Evolutionary conservation across 192 early-diverging fungal species (phyloP).

Genomic region (Coemansia sp.): DNA sequence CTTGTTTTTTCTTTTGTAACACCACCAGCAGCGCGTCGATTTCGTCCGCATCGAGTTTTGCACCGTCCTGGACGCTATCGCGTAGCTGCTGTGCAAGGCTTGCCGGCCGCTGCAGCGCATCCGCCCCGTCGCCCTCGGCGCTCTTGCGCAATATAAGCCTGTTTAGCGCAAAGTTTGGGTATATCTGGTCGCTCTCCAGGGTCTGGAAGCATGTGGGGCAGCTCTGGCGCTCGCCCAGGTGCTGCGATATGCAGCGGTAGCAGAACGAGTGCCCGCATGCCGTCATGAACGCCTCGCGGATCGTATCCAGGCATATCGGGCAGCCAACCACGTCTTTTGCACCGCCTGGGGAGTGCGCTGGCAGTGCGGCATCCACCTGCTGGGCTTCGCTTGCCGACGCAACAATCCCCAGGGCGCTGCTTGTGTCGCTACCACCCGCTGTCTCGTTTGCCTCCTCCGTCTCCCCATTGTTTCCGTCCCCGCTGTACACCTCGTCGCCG

Average conservation of each 20-base stretch:
- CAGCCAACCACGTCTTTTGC: conserved; percentile 30
- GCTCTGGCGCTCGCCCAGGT: conserved; percentile 59
- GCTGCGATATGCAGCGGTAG: conserved; percentile 72
- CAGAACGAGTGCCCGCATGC: conserved; percentile 89
- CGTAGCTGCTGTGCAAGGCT: conserved; percentile 37
- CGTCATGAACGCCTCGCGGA: conserved; percentile 76
- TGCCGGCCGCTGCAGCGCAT: conserved; percentile 12
- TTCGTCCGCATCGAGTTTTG: conserved; percentile 55
- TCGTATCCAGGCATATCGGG: conserved; percentile 74
- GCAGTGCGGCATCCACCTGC: background rate
- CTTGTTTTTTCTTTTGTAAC: conserved; percentile 66
- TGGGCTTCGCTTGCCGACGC: conserved; percentile 7
- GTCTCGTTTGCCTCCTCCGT: background rate
- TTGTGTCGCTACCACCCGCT: background rate
- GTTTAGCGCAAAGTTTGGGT: conserved; percentile 75
- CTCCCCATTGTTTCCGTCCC: background rate
- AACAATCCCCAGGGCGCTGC: background rate
- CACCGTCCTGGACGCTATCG: conserved; percentile 35
- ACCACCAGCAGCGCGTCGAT: conserved; percentile 64
- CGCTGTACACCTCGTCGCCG: conserved; percentile 8
- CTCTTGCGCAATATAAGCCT: conserved; percentile 35
- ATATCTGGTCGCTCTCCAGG: conserved; percentile 70
- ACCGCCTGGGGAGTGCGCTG: background rate
- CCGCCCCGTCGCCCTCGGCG: background rate
- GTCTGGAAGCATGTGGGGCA: conserved; percentile 74